phyloP scores from a whole-genome alignment of 495 filamentous ascomycete genomes.

The Neurospora discreta region DNA sequence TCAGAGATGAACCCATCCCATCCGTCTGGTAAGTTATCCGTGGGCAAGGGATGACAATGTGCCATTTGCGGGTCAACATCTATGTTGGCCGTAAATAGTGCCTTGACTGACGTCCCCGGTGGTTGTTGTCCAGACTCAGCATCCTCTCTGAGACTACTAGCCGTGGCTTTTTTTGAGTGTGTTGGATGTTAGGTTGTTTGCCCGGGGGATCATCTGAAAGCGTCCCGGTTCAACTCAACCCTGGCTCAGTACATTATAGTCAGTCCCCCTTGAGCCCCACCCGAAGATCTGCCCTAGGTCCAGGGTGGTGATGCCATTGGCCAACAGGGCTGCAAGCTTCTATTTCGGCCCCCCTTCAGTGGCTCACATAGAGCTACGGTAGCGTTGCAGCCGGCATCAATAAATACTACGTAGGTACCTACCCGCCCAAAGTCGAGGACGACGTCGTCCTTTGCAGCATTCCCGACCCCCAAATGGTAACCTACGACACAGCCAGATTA shows the following conservation, averaged over 20 bases:
- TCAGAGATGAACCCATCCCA: neutral
- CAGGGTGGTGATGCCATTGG: neutral
- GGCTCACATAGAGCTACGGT: neutral
- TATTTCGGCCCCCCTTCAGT: neutral
- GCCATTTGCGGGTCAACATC: neutral
- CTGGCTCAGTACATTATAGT: neutral
- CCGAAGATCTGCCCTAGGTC: neutral
- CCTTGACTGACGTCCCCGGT: neutral
- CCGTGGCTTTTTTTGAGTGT: neutral
- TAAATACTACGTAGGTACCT: neutral
- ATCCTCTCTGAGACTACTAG: neutral
- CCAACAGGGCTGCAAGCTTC: neutral
- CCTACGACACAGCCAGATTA: neutral
- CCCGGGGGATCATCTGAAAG: neutral
- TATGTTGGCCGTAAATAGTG: neutral
- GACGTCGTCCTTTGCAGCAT: neutral
- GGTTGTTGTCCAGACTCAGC: neutral
- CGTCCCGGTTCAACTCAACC: neutral
- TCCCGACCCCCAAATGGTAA: neutral
- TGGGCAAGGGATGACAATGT: neutral
- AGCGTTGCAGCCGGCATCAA: neutral
- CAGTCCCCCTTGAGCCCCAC: neutral
- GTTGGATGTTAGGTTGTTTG: neutral
- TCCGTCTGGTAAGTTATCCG: constrained; percentile 1
- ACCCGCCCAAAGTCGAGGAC: neutral